These are phyloP conservation scores for Candida manassasensis DNA, from an alignment of 805 yeast species.

Conservation along the genomic window DNA sequence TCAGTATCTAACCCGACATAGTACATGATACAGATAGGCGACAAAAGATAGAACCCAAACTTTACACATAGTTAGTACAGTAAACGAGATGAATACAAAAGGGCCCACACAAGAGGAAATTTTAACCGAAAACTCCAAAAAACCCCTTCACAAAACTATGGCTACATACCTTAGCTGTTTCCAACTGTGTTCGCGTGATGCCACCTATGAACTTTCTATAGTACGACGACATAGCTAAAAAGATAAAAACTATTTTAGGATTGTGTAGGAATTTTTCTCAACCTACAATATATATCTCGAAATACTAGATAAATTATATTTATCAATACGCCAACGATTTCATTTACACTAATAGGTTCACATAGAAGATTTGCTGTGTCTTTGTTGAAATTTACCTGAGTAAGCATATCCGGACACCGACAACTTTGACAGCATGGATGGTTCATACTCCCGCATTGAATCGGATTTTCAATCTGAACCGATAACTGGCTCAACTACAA, in stretches of 20 bases:
- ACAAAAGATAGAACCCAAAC: constrained; percentile 78
- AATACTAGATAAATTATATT: not conserved
- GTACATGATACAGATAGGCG: constrained; percentile 91
- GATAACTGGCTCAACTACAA: no score
- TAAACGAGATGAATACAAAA: not conserved
- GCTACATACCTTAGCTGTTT: constrained; percentile 40
- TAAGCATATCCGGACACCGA: no score
- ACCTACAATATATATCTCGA: no score
- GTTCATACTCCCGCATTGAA: no score
- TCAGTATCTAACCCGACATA: constrained; percentile 90
- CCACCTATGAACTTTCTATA: constrained; percentile 31
- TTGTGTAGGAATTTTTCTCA: no score
- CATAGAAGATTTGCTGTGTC: constrained; percentile 17
- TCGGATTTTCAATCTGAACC: no score
- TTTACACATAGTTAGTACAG: constrained; percentile 18
- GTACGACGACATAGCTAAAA: constrained; percentile 6
- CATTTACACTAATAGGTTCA: constrained; percentile 29
- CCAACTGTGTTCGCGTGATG: constrained; percentile 40
- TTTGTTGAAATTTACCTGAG: no score
- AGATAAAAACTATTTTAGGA: not conserved
- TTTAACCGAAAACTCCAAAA: no score
- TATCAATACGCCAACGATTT: constrained; percentile 1
- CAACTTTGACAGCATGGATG: no score
- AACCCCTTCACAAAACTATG: not conserved
- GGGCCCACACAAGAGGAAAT: no score